These are phyloP conservation scores for Hypoxylon sp. DNA, from an alignment of 2,329 filamentous ascomycete species.

Conservation along the genomic window DNA sequence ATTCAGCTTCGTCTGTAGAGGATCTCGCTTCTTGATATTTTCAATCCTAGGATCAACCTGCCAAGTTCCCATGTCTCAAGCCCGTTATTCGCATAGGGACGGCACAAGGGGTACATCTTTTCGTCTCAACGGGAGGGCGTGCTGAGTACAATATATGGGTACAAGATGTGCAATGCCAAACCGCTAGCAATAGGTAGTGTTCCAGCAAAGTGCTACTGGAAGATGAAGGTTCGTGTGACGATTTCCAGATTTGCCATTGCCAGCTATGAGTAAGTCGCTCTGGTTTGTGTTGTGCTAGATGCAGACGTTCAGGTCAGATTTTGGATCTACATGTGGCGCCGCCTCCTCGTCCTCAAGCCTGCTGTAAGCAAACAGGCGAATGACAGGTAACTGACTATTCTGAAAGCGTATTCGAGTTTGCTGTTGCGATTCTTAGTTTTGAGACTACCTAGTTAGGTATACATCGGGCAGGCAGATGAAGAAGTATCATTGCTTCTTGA, in stretches of 20 bases:
- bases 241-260: slow-evolving; percentile 14
- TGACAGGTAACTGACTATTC: slow-evolving; percentile 6
- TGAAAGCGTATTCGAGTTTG: slow-evolving; percentile 23
- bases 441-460: slow-evolving; percentile 10
- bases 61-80: slow-evolving; percentile 24
- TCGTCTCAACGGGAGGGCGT: slow-evolving; percentile 10
- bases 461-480: slow-evolving; percentile 11
- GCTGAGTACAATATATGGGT: slow-evolving; percentile 7
- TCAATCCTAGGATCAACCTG: slow-evolving; percentile 15
- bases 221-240: slow-evolving; percentile 31
- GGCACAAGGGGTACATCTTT: slow-evolving; percentile 13
- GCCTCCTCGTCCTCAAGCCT: slow-evolving; percentile 15
- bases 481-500: slow-evolving; percentile 6
- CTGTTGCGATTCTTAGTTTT: slow-evolving; percentile 16
- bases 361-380: slow-evolving; percentile 28
- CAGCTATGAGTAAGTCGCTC: slow-evolving; percentile 4
- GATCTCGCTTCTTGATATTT: slow-evolving; percentile 23
- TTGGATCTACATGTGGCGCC: slow-evolving; percentile 4
- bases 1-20: slow-evolving; percentile 1
- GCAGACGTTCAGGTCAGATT: slow-evolving; percentile 8
- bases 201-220: slow-evolving; percentile 19
- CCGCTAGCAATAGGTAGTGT: slow-evolving; percentile 18
- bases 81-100: slow-evolving; percentile 21
- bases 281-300: slow-evolving; percentile 36
- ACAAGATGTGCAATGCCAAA: slow-evolving; percentile 20